Conservation (phyloP, 345 rosid genomes). For the Orychophragmus violaceus region DNA sequence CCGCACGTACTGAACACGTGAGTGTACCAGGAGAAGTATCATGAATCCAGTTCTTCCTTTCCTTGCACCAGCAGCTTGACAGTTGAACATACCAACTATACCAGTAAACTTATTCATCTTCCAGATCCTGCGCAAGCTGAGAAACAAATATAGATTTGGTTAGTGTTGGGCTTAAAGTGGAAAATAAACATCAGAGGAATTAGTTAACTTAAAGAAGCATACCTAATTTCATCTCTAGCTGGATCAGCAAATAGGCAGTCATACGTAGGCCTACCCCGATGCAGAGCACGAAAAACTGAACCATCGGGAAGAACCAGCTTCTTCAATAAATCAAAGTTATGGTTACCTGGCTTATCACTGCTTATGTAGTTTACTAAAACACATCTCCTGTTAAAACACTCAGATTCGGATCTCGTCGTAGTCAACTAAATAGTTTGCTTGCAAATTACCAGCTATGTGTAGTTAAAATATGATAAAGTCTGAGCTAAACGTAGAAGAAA, state of each 20-base stretch:
- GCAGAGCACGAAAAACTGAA: conserved; percentile 72
- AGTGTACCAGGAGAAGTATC: conserved; percentile 83
- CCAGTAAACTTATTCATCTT: conserved; percentile 79
- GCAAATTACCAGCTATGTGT: too few relatives aligned
- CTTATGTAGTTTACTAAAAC: too few relatives aligned
- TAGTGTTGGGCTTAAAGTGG: too few relatives aligned
- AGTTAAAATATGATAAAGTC: too few relatives aligned
- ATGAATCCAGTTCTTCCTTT: conserved; percentile 75
- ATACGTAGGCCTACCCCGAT: conserved; percentile 89
- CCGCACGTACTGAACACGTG: conserved; percentile 50
- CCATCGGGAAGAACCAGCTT: conserved; percentile 96
- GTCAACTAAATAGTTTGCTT: too few relatives aligned
- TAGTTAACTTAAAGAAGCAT: too few relatives aligned
- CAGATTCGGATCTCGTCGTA: too few relatives aligned
- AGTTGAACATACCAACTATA: conserved; percentile 87
- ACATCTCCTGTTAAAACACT: too few relatives aligned
- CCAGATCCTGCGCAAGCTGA: conserved; percentile 90
- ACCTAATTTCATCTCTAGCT: conserved; percentile 79
- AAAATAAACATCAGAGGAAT: too few relatives aligned
- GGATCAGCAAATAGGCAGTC: conserved; percentile 90
- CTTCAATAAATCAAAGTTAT: conserved; percentile 70
- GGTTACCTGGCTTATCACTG: conserved; percentile 96
- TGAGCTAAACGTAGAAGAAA: too few relatives aligned
- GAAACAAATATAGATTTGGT: too few relatives aligned
- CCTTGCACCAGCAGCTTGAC: conserved; percentile 97